phyloP scores from a whole-genome alignment of 805 yeast genomes.

The Torulaspora gathmanii region DNA sequence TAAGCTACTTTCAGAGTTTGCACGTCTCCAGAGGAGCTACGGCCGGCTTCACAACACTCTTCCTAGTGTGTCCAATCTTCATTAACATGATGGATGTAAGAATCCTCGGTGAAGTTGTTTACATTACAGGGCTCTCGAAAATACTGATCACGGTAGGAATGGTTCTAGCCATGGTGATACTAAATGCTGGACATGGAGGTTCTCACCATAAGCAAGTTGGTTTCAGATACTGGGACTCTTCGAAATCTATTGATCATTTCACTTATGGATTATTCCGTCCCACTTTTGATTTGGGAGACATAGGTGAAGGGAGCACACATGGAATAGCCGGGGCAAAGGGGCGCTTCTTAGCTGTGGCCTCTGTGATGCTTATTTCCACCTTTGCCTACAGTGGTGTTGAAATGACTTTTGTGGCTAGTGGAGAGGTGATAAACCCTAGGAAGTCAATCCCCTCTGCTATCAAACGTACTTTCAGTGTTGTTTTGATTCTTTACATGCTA shows the following conservation, averaged over 20 bases:
- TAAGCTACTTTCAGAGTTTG: conserved; percentile 58
- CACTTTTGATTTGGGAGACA: conserved; percentile 59
- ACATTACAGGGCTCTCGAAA: conserved; percentile 54
- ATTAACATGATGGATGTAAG: conserved; percentile 66
- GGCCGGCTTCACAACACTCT: conserved; percentile 65
- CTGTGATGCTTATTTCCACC: conserved; percentile 59
- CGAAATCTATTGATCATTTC: conserved; percentile 38
- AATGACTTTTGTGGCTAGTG: conserved; percentile 76
- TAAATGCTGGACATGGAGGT: conserved; percentile 46
- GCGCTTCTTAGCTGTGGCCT: conserved; percentile 52
- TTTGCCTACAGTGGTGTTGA: conserved; percentile 82
- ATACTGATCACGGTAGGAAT: conserved; percentile 48
- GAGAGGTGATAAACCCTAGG: conserved; percentile 80
- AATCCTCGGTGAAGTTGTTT: conserved; percentile 71
- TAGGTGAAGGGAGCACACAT: conserved; percentile 46
- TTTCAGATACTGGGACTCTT: conserved; percentile 61
- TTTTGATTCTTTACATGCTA: conserved; percentile 58
- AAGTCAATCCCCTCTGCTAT: conserved; percentile 74
- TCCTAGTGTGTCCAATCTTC: conserved; percentile 43
- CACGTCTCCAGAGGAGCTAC: conserved; percentile 45
- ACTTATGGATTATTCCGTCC: conserved; percentile 74
- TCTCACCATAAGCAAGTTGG: conserved; percentile 45
- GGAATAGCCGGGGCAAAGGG: conserved; percentile 65
- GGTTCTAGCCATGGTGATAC: conserved; percentile 58
- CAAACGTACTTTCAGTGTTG: conserved; percentile 66